These are phyloP conservation scores for Ustilago sp. DNA, from an alignment of 1,284 basidiomycete species.

Conservation along the genomic window DNA sequence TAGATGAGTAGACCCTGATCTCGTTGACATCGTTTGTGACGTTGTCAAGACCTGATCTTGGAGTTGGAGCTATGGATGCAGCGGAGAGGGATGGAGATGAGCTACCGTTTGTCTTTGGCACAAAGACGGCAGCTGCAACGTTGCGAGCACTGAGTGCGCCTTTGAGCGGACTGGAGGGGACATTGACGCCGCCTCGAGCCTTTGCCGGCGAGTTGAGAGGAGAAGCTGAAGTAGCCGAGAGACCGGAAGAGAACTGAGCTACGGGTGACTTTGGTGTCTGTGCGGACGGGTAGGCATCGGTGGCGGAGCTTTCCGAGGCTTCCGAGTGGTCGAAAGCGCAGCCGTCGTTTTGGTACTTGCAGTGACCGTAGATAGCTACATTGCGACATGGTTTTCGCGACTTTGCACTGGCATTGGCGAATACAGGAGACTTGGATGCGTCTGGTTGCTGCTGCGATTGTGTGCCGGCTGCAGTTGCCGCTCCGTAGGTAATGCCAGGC, in stretches of 20 bases:
- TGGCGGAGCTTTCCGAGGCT: slow-evolving; percentile 11
- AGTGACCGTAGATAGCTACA: slow-evolving; percentile 51
- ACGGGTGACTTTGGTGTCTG: slow-evolving; percentile 29
- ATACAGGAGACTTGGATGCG: slow-evolving; percentile 34
- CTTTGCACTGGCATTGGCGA: slow-evolving; percentile 18
- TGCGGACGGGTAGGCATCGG: not conserved
- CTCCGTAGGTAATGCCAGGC: slow-evolving; percentile 24
- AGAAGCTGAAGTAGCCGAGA: slow-evolving; percentile 26
- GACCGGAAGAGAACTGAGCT: slow-evolving; percentile 22
- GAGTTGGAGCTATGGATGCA: slow-evolving; percentile 16
- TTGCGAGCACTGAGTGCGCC: slow-evolving; percentile 56
- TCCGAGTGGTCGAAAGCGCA: slow-evolving; percentile 45
- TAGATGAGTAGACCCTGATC: slow-evolving; percentile 28
- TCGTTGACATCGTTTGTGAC: slow-evolving; percentile 30
- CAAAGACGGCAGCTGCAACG: slow-evolving; percentile 61
- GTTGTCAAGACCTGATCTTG: slow-evolving; percentile 20
- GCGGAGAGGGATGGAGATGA: slow-evolving; percentile 38
- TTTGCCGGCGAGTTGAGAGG: slow-evolving; percentile 32
- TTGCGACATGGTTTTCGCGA: slow-evolving; percentile 50
- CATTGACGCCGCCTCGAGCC: slow-evolving; percentile 13
- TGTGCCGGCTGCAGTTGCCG: slow-evolving; percentile 20
- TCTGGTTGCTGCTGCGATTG: slow-evolving; percentile 21
- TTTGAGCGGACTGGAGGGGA: slow-evolving; percentile 46
- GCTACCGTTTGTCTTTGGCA: slow-evolving; percentile 53
- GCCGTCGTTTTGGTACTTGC: slow-evolving; percentile 52